Evolutionary conservation across 139 green algal genomes (phyloP).

Genomic region (Micromonas commoda): DNA sequence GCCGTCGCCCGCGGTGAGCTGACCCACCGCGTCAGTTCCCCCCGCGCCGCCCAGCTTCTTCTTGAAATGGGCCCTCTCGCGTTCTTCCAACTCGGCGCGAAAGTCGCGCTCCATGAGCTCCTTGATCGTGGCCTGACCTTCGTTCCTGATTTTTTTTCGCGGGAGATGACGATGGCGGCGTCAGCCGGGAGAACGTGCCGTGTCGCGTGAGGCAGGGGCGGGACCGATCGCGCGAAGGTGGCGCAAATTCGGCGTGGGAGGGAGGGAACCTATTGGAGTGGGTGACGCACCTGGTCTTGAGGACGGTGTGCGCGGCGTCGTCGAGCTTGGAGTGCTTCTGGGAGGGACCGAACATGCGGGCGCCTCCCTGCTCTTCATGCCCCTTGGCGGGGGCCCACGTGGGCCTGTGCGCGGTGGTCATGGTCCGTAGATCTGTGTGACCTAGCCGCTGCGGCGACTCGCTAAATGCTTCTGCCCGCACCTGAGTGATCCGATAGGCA

Average conservation of each 20-base stretch:
- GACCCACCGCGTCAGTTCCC: background rate
- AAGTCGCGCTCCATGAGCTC: slow-evolving; percentile 39
- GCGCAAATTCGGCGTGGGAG: background rate
- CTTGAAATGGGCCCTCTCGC: slow-evolving; percentile 25
- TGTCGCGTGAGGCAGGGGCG: background rate
- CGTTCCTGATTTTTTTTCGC: too few species aligned
- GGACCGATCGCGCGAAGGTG: background rate
- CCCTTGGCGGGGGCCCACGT: slow-evolving; percentile 50
- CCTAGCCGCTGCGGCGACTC: too few species aligned
- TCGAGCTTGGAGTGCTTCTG: slow-evolving; percentile 42
- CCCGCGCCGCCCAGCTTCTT: background rate
- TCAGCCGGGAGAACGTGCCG: too few species aligned
- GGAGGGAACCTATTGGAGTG: background rate
- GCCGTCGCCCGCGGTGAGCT: background rate
- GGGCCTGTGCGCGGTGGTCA: slow-evolving; percentile 47
- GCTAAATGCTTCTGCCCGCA: too few species aligned
- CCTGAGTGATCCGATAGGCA: too few species aligned
- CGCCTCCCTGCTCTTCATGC: slow-evolving; percentile 47
- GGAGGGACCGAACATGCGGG: slow-evolving; percentile 40
- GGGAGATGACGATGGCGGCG: too few species aligned
- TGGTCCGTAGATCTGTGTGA: too few species aligned
- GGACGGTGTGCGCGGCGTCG: slow-evolving; percentile 32
- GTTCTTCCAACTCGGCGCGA: slow-evolving; percentile 35
- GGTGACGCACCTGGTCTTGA: slow-evolving; percentile 47
- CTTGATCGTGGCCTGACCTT: slow-evolving; percentile 21